Base-by-base conservation (phyloP, 73 alveolate genomes). In the Stentor coeruleus region DNA sequence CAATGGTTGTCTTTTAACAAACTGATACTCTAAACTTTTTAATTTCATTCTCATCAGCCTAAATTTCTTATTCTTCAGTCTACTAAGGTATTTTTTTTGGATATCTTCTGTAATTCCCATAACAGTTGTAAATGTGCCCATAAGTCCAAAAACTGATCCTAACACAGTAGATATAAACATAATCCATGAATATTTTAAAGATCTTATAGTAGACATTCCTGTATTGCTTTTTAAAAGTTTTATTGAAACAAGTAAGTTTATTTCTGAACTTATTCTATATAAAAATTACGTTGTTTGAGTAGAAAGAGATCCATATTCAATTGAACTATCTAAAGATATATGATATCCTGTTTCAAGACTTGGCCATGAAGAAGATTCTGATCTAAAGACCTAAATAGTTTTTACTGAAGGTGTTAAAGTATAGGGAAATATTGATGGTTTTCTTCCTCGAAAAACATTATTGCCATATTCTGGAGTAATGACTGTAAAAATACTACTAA, bases 61-160 rank as follows among this genome's bases (percentile, higher is more conserved):
- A n/a, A n/a, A n/a, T n/a, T n/a, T n/a, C n/a, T n/a, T n/a, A n/a
- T n/a, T n/a, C n/a, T n/a, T n/a, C n/a, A n/a, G n/a, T n/a, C n/a
- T n/a, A n/a, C n/a, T n/a, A n/a, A n/a, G n/a, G n/a, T n/a, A n/a
- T n/a, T n/a, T n/a, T n/a, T n/a, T n/a, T n/a, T n/a, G n/a, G n/a
- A n/a, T n/a, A n/a, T 57, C 73, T 57, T 57, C 73, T 20, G 28
- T 31, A 57, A 57, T n/a, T 2, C 28, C 28, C 73, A 57, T 57
- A 20, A 57, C 28, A n/a, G 35, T 31, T 57, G 35, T 31, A 57
- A 57, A 20, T 1, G 35, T 57, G 1, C 73, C 73, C 73, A 57
- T 57, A 57, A 57, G 15, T 31, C 73, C 73, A 57, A 57, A 57
- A 57, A 57, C 73, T 20, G 73, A 57, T 31, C 73, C 73, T 57